Conservation (phyloP, 345 rosid species). For the Hibiscus mutabilis region DNA sequence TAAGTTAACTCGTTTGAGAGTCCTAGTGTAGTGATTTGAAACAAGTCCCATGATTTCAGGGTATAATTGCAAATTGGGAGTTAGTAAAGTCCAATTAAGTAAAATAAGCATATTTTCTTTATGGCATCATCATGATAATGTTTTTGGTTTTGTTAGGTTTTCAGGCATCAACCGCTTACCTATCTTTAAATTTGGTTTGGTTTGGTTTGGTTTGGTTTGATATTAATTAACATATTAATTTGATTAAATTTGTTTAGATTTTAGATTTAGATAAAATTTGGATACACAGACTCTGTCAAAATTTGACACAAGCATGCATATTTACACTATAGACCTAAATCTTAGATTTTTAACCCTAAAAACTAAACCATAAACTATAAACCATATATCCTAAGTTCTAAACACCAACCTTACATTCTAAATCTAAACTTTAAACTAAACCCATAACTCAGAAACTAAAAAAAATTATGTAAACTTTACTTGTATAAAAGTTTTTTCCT, state of each 20-base stretch:
- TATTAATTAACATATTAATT: not conserved
- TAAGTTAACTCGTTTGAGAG: not conserved
- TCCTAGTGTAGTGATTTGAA: not conserved
- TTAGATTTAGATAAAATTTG: too few relatives aligned
- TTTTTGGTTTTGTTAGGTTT: not conserved
- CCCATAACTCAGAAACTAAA: too few relatives aligned
- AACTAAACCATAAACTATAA: too few relatives aligned
- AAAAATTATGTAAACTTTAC: too few relatives aligned
- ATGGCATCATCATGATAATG: not conserved
- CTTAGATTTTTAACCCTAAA: too few relatives aligned
- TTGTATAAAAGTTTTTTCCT: too few relatives aligned
- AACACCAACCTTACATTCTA: too few relatives aligned
- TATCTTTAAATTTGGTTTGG: constrained; percentile 1
- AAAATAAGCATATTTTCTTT: not conserved
- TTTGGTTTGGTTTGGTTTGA: not conserved
- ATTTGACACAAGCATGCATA: too few relatives aligned
- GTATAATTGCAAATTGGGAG: not conserved
- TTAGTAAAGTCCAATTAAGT: not conserved
- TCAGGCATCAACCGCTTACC: not conserved
- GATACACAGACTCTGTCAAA: too few relatives aligned
- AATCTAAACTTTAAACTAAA: too few relatives aligned
- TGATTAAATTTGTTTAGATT: not conserved
- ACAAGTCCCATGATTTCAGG: not conserved
- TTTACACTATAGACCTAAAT: too few relatives aligned
- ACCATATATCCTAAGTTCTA: too few relatives aligned